A percentile compares a stretch with the other conserved stretches of the same genome.
These are phyloP conservation scores for Pseudoturritis turrita DNA, from an alignment of 345 rosid species.

Conservation along the genomic window DNA sequence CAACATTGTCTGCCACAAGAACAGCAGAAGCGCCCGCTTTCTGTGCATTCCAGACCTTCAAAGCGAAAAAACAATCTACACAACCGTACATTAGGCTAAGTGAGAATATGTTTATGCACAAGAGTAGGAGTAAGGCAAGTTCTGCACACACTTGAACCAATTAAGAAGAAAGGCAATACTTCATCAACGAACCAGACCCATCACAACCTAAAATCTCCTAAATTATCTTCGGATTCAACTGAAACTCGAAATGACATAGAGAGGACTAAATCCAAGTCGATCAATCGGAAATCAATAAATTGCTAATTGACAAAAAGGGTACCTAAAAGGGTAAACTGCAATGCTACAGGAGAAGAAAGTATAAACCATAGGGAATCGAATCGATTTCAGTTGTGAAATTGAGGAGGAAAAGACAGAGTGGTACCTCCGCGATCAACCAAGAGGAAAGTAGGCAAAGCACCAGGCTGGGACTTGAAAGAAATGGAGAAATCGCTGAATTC, in stretches of 20 bases:
- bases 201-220: not conserved
- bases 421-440: conserved; percentile 96
- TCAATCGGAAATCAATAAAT: not conserved
- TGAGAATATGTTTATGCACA: not conserved
- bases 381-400: not conserved
- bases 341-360: not conserved
- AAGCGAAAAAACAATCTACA: conserved; percentile 91
- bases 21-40: conserved; percentile 96
- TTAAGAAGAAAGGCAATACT: not conserved
- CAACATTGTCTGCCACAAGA: conserved; percentile 82
- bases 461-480: conserved; percentile 68
- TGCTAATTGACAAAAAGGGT: not conserved
- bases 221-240: no score
- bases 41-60: conserved; percentile 97
- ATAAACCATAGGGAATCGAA: not conserved
- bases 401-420: not conserved
- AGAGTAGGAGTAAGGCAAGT: not conserved
- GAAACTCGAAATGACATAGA: not conserved
- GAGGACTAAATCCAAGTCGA: not conserved
- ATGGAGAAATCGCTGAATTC: conserved; percentile 57
- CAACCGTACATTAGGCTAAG: not conserved
- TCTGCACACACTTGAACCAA: not conserved
- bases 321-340: no score
- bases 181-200: not conserved
- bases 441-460: conserved; percentile 75